Evolutionary conservation across 331 rosid species (phyloP).

Genomic region (Prunus yedoensis): DNA sequence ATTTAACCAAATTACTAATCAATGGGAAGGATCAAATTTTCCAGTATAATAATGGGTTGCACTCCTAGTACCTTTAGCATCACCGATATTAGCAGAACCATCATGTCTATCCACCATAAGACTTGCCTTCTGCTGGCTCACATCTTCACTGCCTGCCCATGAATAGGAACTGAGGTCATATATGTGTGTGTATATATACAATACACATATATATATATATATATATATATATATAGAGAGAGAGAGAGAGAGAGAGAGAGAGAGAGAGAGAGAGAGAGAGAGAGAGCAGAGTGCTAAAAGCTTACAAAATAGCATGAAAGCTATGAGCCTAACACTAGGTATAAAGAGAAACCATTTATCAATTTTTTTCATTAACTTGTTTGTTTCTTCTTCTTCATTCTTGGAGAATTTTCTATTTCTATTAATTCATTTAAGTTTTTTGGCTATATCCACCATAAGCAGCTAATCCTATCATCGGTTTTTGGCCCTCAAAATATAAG

Average conservation of each 20-base stretch:
- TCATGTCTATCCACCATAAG: constrained; percentile 46
- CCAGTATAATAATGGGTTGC: not conserved
- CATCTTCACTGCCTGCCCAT: constrained; percentile 49
- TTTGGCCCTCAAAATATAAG: not conserved
- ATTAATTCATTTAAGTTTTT: not conserved
- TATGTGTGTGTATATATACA: not conserved
- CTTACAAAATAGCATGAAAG: too few species aligned
- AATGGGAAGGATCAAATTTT: not conserved
- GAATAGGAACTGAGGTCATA: constrained; percentile 26
- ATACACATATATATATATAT: not conserved
- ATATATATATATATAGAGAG: too few species aligned
- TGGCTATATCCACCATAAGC: not conserved
- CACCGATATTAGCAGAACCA: constrained; percentile 34
- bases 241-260: too few species aligned
- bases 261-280: not conserved
- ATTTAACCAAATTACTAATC: not conserved
- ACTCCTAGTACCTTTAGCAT: constrained; percentile 45
- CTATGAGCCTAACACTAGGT: too few species aligned
- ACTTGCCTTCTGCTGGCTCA: constrained; percentile 40
- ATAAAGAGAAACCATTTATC: not conserved
- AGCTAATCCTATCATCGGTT: not conserved
- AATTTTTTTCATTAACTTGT: not conserved
- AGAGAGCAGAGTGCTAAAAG: not conserved
- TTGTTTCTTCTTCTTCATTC: not conserved
- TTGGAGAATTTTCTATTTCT: not conserved